phyloP scores from a whole-genome alignment of 495 filamentous ascomycete species.

The Lineolata rhizophorae region DNA sequence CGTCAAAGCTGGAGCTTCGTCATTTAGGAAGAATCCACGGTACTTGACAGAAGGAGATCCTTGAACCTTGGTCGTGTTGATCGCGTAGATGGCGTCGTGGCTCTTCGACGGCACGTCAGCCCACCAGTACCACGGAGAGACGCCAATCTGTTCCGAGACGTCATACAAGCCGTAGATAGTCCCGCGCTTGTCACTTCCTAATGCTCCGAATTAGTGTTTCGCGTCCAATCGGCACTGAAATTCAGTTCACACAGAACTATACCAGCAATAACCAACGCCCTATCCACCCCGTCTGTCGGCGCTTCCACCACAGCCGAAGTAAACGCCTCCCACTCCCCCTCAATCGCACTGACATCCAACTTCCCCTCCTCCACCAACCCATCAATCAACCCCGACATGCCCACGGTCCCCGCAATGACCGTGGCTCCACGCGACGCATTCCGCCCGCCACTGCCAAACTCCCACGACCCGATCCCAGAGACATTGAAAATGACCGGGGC shows the following conservation, averaged over 20 bases:
- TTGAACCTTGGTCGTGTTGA: conserved; percentile 30
- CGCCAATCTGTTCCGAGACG: conserved; percentile 54
- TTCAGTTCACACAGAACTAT: not conserved
- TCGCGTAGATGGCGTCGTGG: conserved; percentile 31
- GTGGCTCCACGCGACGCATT: too few relatives aligned
- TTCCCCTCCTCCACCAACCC: conserved; percentile 28
- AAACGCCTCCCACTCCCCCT: conserved; percentile 52
- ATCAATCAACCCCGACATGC: conserved; percentile 37
- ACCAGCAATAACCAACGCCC: conserved; percentile 45
- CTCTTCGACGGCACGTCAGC: conserved; percentile 40
- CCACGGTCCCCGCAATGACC: conserved; percentile 52
- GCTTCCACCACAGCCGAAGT: conserved; percentile 32
- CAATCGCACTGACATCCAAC: conserved; percentile 29
- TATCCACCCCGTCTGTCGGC: conserved; percentile 31
- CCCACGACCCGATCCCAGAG: conserved; percentile 18
- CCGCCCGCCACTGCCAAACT: too few relatives aligned
- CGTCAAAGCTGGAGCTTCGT: conserved; percentile 49
- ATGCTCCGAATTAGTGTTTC: not conserved
- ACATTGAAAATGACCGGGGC: conserved; percentile 18
- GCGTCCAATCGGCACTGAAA: not conserved
- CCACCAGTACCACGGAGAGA: conserved; percentile 60
- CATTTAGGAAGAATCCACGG: conserved; percentile 60
- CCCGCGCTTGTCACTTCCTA: conserved; percentile 39
- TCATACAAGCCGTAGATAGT: conserved; percentile 56
- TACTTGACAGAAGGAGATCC: conserved; percentile 47